Evolutionary conservation across 164 flowering plant genomes (phyloP), one percentile per base, ranked within the genome.

Genomic region (Echeveria elegans): DNA sequence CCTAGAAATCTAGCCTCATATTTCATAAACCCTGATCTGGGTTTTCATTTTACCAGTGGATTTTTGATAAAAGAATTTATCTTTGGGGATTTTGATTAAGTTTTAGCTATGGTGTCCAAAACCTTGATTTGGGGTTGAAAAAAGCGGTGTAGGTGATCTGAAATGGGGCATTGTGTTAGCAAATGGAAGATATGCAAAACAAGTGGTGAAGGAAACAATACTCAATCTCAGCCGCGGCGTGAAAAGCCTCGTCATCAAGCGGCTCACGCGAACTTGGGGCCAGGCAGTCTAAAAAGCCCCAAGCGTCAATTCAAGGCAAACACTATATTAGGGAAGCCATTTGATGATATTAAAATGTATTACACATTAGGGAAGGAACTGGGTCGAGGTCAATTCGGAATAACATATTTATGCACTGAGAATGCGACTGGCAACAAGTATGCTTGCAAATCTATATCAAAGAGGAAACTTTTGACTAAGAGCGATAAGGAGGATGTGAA

Each of bases 381-480:
- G 85, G 96, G 98, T 34, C 84, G 95, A 48, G 98, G 98, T 63
- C 98, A 92, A 66, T 92, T 90, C 81, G 98, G 98, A n/a, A 87
- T 92, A 1, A 92, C 98, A 62, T 80, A 88, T 70, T 83, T 85
- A 18, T 92, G 98, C 69, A 83, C 82, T 38, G 88, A 88, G 70
- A 84, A 70, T 71, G 75, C 83, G 18, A 85, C 88, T 18, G 90
- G 89, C 1, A 68, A 56, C 18, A 52, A 72, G 30, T 93, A 82
- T 71, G 98, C 98, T 36, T 90, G 98, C 76, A 93, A 93, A 73
- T 88, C 96, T 0, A 83, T 93, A 23, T 82, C 93, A 1, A 92
- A 92, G 75, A 80, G 86, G 75, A 92, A 90, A 77, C 87, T 92
- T 67, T 79, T 86, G 2, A 80, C 75, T 23, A 85, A 79, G 72